Conservation (phyloP, 177 flowering plant species). For the Telopea speciosissima region DNA sequence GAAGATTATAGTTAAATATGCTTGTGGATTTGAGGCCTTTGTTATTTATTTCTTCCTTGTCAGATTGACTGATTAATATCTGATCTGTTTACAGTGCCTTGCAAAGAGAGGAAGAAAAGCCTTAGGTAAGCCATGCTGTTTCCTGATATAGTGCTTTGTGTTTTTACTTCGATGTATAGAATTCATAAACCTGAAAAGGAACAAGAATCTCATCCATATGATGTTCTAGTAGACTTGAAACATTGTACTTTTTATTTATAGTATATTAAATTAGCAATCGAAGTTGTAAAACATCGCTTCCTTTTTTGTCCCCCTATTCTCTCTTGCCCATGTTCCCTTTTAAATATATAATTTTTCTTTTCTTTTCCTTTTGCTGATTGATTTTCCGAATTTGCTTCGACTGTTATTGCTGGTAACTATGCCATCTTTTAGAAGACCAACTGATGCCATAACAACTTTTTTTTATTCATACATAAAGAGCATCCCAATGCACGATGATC, state of each 20-base stretch:
- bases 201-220: not conserved
- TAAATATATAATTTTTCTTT: too few relatives aligned
- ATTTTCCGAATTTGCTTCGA: too few relatives aligned
- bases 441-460: too few relatives aligned
- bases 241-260: too few relatives aligned
- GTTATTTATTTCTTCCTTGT: slow-evolving; percentile 4
- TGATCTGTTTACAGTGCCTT: slow-evolving; percentile 56
- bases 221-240: not conserved
- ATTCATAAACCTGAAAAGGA: not conserved
- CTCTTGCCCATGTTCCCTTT: too few relatives aligned
- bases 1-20: not conserved
- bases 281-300: not conserved
- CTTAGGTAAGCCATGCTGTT: slow-evolving; percentile 31
- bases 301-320: too few relatives aligned
- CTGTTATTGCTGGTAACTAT: too few relatives aligned
- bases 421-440: too few relatives aligned
- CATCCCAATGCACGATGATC: too few relatives aligned
- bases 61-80: slow-evolving; percentile 10
- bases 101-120: slow-evolving; percentile 51
- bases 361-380: too few relatives aligned
- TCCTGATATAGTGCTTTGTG: not conserved
- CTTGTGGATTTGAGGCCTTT: not conserved
- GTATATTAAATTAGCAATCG: not conserved
- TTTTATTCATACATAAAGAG: not conserved
- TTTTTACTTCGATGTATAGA: not conserved